Evolutionary conservation across 1,284 basidiomycete genomes (phyloP), one percentile per base, ranked within the genome.

Genomic region (Mycena sp.): DNA sequence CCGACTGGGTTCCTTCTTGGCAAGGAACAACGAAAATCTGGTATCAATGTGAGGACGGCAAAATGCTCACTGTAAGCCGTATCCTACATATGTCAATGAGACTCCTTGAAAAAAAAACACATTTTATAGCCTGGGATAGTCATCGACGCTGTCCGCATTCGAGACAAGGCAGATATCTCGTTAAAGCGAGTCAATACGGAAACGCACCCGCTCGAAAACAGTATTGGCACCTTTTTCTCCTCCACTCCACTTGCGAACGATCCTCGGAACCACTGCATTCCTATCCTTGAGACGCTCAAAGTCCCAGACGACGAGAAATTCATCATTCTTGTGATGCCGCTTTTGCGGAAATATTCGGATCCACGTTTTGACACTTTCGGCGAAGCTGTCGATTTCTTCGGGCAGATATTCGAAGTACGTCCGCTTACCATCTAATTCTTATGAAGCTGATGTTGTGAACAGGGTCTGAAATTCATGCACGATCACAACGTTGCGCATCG

Each of bases 361-460:
- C 74, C 73, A 19, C 50, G 21, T 4, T 77, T 80, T 26, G 71
- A 72, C 32, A 73, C 77, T 10, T 38, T 78, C n/a, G n/a, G n/a
- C n/a, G n/a, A n/a, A n/a, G n/a, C n/a, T n/a, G n/a, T n/a, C n/a
- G n/a, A n/a, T n/a, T 79, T 73, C 35, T 70, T 77, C 28, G 57
- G 69, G 6, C 78, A 80, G 46, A 62, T 77, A 1, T 75, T 81
- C 26, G 73, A 81, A 70, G 80, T 80, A 53, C n/a, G 57, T 25
- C 9, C 6, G n/a, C n/a, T n/a, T 28, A 16, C 41, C 41, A 12
- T 23, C 16, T 25, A 7, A 6, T 44, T 14, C n/a, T 44, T n/a
- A 10, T 5, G 14, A 5, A 21, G 21, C 41, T 44, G 41, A 44
- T 23, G 6, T 44, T 21, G 4, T 44, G 21, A n/a, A n/a, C 29